These are phyloP conservation scores for Candida pseudocylindracea DNA, from an alignment of 1,139 yeast species.

Conservation along the genomic window DNA sequence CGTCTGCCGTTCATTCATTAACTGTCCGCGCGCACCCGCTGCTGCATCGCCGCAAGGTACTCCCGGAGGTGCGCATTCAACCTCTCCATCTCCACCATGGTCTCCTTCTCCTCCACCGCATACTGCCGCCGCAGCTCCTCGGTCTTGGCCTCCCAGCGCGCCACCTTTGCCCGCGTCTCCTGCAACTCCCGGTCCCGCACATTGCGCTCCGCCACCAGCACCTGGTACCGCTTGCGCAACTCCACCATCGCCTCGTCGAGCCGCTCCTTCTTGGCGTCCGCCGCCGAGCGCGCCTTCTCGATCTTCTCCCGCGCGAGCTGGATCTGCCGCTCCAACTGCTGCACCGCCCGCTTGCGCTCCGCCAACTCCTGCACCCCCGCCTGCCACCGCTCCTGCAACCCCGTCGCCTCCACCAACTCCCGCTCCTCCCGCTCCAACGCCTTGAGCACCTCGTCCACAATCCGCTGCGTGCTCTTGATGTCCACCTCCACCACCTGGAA, in stretches of 20 bases:
- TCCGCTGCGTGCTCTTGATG: conserved; percentile 24
- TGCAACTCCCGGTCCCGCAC: conserved; percentile 31
- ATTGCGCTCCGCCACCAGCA: conserved; percentile 17
- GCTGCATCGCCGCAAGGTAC: conserved; percentile 23
- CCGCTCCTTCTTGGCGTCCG: conserved; percentile 28
- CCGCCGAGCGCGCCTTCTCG: conserved; percentile 18
- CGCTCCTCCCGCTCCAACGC: conserved; percentile 22
- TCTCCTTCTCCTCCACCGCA: too few species aligned
- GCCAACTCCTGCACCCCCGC: conserved; percentile 28
- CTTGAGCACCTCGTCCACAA: conserved; percentile 19
- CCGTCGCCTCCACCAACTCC: conserved; percentile 18
- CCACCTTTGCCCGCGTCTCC: conserved; percentile 29
- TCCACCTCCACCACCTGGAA: conserved; percentile 30
- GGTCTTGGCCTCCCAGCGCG: conserved; percentile 3
- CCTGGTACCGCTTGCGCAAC: conserved; percentile 23
- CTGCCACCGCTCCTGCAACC: conserved; percentile 22
- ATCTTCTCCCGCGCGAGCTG: conserved; percentile 21
- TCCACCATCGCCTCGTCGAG: conserved; percentile 22
- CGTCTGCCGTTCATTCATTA: too few species aligned
- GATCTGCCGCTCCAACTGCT: conserved; percentile 24
- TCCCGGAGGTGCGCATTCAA: conserved; percentile 27
- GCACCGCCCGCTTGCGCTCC: conserved; percentile 29
- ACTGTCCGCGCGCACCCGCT: too few species aligned
- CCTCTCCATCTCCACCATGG: conserved; percentile 4
- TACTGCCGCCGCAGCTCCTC: too few species aligned